These are phyloP conservation scores for Bipolaris gigantea DNA, from an alignment of 2,329 filamentous ascomycete genomes.

Conservation along the genomic window DNA sequence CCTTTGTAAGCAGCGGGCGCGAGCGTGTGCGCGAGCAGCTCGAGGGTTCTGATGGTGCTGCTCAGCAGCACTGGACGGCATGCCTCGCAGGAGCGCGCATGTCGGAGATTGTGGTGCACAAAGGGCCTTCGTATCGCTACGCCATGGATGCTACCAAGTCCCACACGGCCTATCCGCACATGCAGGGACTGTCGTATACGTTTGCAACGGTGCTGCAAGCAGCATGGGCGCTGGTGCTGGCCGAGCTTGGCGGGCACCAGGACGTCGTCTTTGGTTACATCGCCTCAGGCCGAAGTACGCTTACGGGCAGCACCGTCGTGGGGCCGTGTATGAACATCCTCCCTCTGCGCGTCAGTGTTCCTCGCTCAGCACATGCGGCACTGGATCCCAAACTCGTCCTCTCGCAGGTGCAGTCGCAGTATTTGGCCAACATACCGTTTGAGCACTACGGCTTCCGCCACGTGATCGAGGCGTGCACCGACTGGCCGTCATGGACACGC, in stretches of 20 bases:
- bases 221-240: slow-evolving; percentile 44
- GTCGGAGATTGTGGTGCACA: not conserved
- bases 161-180: not conserved
- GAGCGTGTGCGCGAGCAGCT: not conserved
- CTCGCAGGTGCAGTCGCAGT: slow-evolving; percentile 38
- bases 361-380: not conserved
- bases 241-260: slow-evolving; percentile 23
- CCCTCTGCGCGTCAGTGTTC: slow-evolving; percentile 30
- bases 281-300: slow-evolving; percentile 37
- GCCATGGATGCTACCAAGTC: not conserved
- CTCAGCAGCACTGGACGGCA: not conserved
- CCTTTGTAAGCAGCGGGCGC: not conserved
- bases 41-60: not conserved
- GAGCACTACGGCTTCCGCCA: slow-evolving; percentile 4
- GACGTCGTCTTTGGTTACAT: slow-evolving; percentile 43
- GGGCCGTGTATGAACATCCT: slow-evolving; percentile 42
- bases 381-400: not conserved
- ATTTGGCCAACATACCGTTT: slow-evolving; percentile 29
- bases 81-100: not conserved
- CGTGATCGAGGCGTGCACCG: slow-evolving; percentile 5
- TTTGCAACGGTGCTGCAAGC: slow-evolving; percentile 45
- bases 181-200: slow-evolving; percentile 10
- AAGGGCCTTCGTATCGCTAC: not conserved
- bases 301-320: slow-evolving; percentile 27
- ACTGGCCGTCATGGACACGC: slow-evolving; percentile 4